A percentile compares a stretch with the other conserved stretches of the same genome.
These are phyloP conservation scores for Bolboschoenus planiculmis DNA, from an alignment of 176 grass and related monocot genomes.

Conservation along the genomic window DNA sequence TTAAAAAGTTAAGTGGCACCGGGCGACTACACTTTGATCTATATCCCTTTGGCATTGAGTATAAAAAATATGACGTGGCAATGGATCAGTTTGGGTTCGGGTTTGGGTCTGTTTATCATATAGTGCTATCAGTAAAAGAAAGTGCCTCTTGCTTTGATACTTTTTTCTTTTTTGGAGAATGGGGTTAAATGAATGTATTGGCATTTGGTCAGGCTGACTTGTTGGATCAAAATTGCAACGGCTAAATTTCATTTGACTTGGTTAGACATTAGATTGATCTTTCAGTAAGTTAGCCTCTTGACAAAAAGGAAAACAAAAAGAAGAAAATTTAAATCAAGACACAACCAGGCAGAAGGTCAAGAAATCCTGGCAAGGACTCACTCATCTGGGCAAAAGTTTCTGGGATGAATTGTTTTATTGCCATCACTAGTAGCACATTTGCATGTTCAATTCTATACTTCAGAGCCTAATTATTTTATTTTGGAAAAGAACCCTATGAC, in stretches of 20 bases:
- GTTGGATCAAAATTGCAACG: background rate
- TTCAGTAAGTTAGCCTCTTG: background rate
- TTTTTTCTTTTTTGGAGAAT: background rate
- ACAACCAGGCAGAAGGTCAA: background rate
- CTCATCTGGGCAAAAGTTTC: background rate
- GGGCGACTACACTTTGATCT: too few relatives aligned
- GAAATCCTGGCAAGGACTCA: background rate
- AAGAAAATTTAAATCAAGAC: too few relatives aligned
- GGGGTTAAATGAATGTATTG: background rate
- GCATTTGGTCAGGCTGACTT: background rate
- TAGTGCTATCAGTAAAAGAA: background rate
- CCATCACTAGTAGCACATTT: conserved; percentile 4
- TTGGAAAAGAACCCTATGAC: conserved; percentile 71
- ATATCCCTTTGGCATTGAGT: too few relatives aligned
- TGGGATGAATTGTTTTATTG: background rate
- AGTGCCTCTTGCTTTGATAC: background rate
- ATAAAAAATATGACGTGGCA: background rate
- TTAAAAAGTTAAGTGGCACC: too few relatives aligned
- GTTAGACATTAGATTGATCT: background rate
- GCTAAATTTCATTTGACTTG: background rate
- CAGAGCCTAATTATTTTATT: conserved; percentile 12
- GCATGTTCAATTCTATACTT: conserved; percentile 9
- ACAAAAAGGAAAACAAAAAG: background rate
- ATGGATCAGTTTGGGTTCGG: background rate
- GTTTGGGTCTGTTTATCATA: background rate